A percentile compares a stretch with the other conserved stretches of the same genome.
Evolutionary conservation across 306 rosid species (phyloP).

Genomic region (Fragaria ananassa): DNA sequence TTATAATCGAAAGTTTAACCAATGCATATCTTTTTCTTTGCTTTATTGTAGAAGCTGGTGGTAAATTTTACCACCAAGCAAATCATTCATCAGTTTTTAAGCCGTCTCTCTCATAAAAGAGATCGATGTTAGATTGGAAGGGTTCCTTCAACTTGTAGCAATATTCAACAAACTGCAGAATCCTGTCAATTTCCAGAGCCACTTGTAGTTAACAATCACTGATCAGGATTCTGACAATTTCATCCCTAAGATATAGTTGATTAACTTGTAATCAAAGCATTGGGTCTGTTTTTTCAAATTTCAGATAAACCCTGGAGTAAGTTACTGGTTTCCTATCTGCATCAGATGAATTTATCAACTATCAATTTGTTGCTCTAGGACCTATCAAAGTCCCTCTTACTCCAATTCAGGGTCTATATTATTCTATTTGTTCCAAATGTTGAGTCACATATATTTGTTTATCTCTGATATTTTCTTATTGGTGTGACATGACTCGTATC

Average conservation of each 20-base stretch:
- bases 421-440: no score
- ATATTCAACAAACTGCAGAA: slow-evolving; percentile 16
- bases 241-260: slow-evolving; percentile 4
- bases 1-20: background rate
- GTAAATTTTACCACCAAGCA: background rate
- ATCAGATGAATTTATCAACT: background rate
- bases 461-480: no score
- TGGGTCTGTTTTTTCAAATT: background rate
- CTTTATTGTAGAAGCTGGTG: background rate
- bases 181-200: slow-evolving; percentile 10
- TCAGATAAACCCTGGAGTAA: background rate
- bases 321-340: background rate
- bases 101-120: background rate
- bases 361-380: background rate
- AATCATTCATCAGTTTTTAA: background rate
- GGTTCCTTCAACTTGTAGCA: slow-evolving; percentile 22
- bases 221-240: background rate
- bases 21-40: background rate
- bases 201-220: slow-evolving; percentile 1
- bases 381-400: background rate
- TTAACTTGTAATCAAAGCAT: slow-evolving; percentile 37
- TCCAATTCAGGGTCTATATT: no score
- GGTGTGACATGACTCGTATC: no score
- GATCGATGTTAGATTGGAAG: slow-evolving; percentile 5
- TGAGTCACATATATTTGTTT: no score